These are phyloP conservation scores for Amylocarpus encephaloides DNA, from an alignment of 2,329 filamentous ascomycete species.

Conservation along the genomic window DNA sequence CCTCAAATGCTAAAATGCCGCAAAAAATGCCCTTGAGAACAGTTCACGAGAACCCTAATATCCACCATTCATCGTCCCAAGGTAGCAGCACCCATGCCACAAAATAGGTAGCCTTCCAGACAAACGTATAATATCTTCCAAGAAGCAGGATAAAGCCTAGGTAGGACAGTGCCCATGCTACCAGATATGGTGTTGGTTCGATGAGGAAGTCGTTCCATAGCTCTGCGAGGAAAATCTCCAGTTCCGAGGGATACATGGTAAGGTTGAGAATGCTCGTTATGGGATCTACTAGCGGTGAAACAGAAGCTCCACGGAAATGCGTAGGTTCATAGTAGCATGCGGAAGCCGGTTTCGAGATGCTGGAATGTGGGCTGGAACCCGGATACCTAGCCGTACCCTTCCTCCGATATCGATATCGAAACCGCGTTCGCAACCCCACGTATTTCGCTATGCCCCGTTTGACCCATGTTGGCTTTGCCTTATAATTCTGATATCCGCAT, in stretches of 20 bases:
- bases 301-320: neutral
- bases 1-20: neutral
- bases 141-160: slow-evolving; percentile 21
- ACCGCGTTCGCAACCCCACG: slow-evolving; percentile 15
- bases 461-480: slow-evolving; percentile 4
- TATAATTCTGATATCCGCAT: slow-evolving; percentile 3
- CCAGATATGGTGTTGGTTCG: slow-evolving; percentile 26
- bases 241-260: slow-evolving; percentile 13
- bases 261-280: slow-evolving; percentile 6
- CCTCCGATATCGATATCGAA: slow-evolving; percentile 7
- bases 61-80: slow-evolving; percentile 20
- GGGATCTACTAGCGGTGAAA: slow-evolving; percentile 1
- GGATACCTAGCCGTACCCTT: neutral
- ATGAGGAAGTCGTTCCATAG: slow-evolving; percentile 25
- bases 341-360: neutral
- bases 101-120: slow-evolving; percentile 18
- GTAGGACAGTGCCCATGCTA: slow-evolving; percentile 20
- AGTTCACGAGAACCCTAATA: too few species aligned
- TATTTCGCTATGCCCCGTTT: slow-evolving; percentile 17
- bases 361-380: neutral
- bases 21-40: neutral
- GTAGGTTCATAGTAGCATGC: neutral
- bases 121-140: slow-evolving; percentile 15
- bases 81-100: slow-evolving; percentile 19
- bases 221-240: slow-evolving; percentile 21